Evolutionary conservation across 148 eudicot species (phyloP).

Genomic region (Camellia lanceoleosa): DNA sequence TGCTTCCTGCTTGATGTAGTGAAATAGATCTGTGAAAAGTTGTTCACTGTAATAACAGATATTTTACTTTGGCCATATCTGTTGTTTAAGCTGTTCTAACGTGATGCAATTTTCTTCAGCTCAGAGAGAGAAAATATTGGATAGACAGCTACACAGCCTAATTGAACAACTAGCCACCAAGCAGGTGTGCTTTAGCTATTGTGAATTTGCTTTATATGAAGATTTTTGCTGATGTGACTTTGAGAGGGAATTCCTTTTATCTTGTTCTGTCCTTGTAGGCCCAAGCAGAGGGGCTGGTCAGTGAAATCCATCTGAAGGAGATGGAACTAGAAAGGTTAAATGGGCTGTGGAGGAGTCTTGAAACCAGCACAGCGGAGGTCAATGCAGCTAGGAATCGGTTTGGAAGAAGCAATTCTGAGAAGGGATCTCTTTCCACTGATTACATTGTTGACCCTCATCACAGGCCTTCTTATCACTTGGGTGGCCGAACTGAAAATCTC

Average conservation of each 20-base stretch:
- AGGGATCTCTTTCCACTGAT: conserved; percentile 43
- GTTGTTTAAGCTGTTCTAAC: neutral
- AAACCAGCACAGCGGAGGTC: conserved; percentile 45
- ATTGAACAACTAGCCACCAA: conserved; percentile 89
- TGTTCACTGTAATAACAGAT: neutral
- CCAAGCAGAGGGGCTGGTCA: conserved; percentile 85
- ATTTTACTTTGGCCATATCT: neutral
- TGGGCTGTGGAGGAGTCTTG: conserved; percentile 59
- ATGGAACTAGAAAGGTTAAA: conserved; percentile 80
- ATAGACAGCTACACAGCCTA: conserved; percentile 91
- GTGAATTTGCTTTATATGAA: neutral
- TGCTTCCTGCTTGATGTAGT: neutral
- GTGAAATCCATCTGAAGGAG: conserved; percentile 74
- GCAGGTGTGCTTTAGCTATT: conserved; percentile 45
- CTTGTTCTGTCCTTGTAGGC: neutral
- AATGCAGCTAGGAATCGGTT: conserved; percentile 68
- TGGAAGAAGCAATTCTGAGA: conserved; percentile 46
- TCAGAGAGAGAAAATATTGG: conserved; percentile 89
- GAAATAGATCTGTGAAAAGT: neutral
- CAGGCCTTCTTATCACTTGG: conserved; percentile 51
- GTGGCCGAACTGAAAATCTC: conserved; percentile 57
- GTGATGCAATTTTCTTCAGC: conserved; percentile 43
- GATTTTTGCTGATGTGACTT: neutral
- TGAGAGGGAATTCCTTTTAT: neutral
- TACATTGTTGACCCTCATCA: conserved; percentile 46